Base-by-base conservation (phyloP, 345 rosid species). In the Luvunga scandens region DNA sequence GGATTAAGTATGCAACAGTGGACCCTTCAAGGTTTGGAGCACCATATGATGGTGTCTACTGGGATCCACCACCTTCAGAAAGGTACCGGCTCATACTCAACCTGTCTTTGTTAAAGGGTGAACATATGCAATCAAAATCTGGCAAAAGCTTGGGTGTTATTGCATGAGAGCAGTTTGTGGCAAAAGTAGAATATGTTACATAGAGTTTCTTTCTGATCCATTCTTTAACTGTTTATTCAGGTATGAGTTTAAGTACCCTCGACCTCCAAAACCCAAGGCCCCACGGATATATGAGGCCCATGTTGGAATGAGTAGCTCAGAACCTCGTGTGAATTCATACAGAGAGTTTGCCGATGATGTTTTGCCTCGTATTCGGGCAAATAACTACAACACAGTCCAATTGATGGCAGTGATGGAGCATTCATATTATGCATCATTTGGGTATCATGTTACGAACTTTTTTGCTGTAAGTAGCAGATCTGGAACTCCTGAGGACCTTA, bases 401-500 rank as follows among this genome's bases (percentile, higher is more conserved):
- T 77, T 92, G 79, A 92, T 92, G 97, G 94, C 97, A 13, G 89
- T 92, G 62, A 89, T 89, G 90, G 97, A 92, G 83, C 97, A 92
- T 83, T 89, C 97, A 33, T 92, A 92, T 71, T 92, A 92, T 83
- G 97, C 87, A 72, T 90, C 94, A 28, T 92, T 92, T 86, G 97
- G 97, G 22, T 92, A 92, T 72, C 97, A 92, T 60, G 85, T 90
- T 31, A 92, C 94, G 7, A 92, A 88, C 86, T 92, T 90, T 83
- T 92, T 92, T 84, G 91, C 93, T 38, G 94, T 83, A 39, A 92
- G 94, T 80, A 90, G 91, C 82, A 87, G 94, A 83, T 90, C 91
- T 56, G 97, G 97, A 78, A 89, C 90, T 53, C 97, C 94, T 1
- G 97, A 90, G 78, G 97, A 92, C 85, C 93, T 92, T 25, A 92